These are phyloP conservation scores for Trichocladium uniseriatum DNA, from an alignment of 495 filamentous ascomycete genomes.

Conservation along the genomic window DNA sequence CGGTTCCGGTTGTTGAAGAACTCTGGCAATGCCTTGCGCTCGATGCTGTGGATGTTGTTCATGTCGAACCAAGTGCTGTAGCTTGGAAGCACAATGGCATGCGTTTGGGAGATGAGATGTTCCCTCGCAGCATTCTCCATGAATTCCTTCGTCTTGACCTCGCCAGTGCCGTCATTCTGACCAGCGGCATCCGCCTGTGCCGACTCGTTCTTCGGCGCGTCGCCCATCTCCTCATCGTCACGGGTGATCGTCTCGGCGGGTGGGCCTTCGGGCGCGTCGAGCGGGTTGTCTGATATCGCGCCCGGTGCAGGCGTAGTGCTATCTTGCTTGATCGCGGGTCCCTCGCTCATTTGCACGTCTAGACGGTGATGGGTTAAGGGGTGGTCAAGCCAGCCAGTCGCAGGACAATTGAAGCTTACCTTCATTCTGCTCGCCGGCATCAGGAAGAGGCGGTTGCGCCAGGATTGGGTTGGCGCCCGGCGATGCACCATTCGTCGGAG, in stretches of 20 bases:
- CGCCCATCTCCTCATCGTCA: constrained; percentile 84
- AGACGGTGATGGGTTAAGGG: background rate
- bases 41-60: constrained; percentile 77
- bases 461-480: constrained; percentile 42
- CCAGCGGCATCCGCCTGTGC: constrained; percentile 39
- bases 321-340: constrained; percentile 44
- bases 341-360: constrained; percentile 51
- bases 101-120: constrained; percentile 85
- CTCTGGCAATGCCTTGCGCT: constrained; percentile 86
- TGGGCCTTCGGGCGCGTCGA: constrained; percentile 76
- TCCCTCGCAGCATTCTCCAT: constrained; percentile 77
- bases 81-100: constrained; percentile 88
- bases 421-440: constrained; percentile 26
- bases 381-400: background rate
- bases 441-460: constrained; percentile 41
- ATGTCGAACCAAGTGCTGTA: constrained; percentile 99
- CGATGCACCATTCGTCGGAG: constrained; percentile 42
- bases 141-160: constrained; percentile 60
- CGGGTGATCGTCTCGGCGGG: constrained; percentile 54
- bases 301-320: constrained; percentile 43
- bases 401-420: constrained; percentile 18
- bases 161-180: constrained; percentile 31
- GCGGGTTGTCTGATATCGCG: constrained; percentile 64
- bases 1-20: constrained; percentile 97
- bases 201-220: constrained; percentile 49